These are phyloP conservation scores for Geotrichum macrosporum DNA, from an alignment of 1,139 yeast genomes.

Conservation along the genomic window DNA sequence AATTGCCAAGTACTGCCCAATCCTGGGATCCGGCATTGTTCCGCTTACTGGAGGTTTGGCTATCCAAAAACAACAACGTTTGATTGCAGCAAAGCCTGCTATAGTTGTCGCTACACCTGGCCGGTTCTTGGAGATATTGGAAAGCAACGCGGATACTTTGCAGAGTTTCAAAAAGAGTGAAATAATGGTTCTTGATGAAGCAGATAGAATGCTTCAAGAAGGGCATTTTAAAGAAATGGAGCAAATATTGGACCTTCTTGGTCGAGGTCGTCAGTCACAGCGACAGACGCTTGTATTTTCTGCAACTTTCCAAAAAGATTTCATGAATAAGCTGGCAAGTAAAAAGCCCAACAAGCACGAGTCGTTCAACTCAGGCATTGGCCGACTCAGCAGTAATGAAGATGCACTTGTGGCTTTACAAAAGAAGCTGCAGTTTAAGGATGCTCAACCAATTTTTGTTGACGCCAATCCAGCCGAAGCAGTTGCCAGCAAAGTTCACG, in stretches of 20 bases:
- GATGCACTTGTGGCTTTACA: slow-evolving; percentile 39
- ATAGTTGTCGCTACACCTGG: slow-evolving; percentile 96
- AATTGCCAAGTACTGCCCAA: slow-evolving; percentile 56
- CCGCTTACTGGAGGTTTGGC: slow-evolving; percentile 92
- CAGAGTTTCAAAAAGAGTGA: slow-evolving; percentile 60
- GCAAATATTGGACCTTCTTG: slow-evolving; percentile 58
- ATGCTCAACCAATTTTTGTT: slow-evolving; percentile 51
- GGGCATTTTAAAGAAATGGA: slow-evolving; percentile 95
- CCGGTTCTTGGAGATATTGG: slow-evolving; percentile 75
- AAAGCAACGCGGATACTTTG: slow-evolving; percentile 51
- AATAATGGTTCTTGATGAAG: slow-evolving; percentile 84
- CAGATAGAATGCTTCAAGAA: slow-evolving; percentile 92
- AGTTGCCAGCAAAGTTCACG: slow-evolving; percentile 71
- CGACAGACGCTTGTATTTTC: slow-evolving; percentile 94
- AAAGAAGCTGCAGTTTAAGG: slow-evolving; percentile 38
- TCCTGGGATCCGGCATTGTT: slow-evolving; percentile 53
- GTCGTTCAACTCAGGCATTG: slow-evolving; percentile 21
- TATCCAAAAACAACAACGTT: slow-evolving; percentile 84
- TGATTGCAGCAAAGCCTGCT: slow-evolving; percentile 68
- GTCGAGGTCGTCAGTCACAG: slow-evolving; percentile 43
- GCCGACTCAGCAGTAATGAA: slow-evolving; percentile 31
- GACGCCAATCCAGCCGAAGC: slow-evolving; percentile 87
- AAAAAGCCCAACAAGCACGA: slow-evolving; percentile 36
- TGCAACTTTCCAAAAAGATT: slow-evolving; percentile 84
- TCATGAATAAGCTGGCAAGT: slow-evolving; percentile 66